These are phyloP conservation scores for Zalaria sp. DNA, from an alignment of 2,329 filamentous ascomycete species.

Conservation along the genomic window DNA sequence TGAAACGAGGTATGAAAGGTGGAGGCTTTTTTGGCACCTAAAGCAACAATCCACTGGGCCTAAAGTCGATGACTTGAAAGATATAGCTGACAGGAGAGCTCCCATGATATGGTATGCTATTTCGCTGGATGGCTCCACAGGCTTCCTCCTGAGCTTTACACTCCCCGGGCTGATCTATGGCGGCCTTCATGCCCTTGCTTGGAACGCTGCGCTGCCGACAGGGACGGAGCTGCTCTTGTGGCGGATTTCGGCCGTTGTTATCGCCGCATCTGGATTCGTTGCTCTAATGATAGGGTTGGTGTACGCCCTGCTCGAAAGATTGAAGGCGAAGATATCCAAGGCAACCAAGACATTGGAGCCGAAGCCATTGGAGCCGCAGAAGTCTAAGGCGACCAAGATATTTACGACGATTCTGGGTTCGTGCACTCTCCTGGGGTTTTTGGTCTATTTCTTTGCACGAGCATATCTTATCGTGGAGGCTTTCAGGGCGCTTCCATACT, in stretches of 20 bases:
- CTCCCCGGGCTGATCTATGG: not conserved
- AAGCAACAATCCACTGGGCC: not conserved
- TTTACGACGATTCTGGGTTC: too few species aligned
- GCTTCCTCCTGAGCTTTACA: too few species aligned
- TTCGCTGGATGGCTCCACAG: not conserved
- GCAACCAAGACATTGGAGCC: too few species aligned
- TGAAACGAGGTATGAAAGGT: not conserved
- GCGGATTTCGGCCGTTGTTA: not conserved
- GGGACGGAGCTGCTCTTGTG: not conserved
- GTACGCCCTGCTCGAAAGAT: not conserved
- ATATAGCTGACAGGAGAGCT: too few species aligned
- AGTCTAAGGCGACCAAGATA: too few species aligned
- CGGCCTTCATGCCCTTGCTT: not conserved
- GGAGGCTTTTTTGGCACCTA: not conserved
- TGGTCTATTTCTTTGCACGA: not conserved
- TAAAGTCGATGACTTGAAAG: too few species aligned
- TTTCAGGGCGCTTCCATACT: not conserved
- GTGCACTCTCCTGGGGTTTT: too few species aligned
- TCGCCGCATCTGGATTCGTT: not conserved
- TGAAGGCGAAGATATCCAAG: not conserved
- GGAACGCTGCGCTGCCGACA: not conserved
- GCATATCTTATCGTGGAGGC: not conserved
- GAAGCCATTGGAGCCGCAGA: not conserved
- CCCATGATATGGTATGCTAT: not conserved
- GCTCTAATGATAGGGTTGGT: not conserved